These are phyloP conservation scores for Alternaria consortialis DNA, from an alignment of 2,329 filamentous ascomycete genomes.

Conservation along the genomic window DNA sequence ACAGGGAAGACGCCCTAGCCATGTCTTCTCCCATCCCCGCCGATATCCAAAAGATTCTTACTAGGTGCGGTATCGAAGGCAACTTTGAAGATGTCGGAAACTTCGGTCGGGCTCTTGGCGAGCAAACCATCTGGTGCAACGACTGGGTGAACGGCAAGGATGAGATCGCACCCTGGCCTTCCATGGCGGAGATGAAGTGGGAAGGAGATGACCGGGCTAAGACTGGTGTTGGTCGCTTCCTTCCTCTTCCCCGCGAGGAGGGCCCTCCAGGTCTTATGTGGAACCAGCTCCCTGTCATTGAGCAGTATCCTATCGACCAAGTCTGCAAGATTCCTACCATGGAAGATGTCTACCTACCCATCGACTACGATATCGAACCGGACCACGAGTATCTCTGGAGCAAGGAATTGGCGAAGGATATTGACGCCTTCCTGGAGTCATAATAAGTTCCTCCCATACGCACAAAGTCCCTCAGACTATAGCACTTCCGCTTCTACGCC, in stretches of 20 bases:
- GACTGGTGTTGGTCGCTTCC: constrained; percentile 54
- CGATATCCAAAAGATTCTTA: constrained; percentile 21
- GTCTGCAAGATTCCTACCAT: constrained; percentile 47
- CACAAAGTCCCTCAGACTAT: neutral
- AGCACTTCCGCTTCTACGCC: neutral
- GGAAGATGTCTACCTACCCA: constrained; percentile 50
- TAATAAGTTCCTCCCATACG: constrained; percentile 5
- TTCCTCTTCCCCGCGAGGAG: constrained; percentile 54
- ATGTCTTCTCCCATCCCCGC: constrained; percentile 15
- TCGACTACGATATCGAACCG: constrained; percentile 47
- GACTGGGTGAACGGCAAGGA: constrained; percentile 46
- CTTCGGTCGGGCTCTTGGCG: constrained; percentile 45
- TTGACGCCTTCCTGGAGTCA: constrained; percentile 35
- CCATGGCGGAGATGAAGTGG: constrained; percentile 55
- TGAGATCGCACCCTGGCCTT: constrained; percentile 54
- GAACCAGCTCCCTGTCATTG: constrained; percentile 52
- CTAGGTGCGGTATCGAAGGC: constrained; percentile 27
- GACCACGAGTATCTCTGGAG: constrained; percentile 39
- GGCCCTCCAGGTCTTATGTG: constrained; percentile 54
- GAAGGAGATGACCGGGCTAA: constrained; percentile 59
- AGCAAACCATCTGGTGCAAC: constrained; percentile 53
- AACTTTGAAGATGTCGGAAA: constrained; percentile 37
- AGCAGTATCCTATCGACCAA: constrained; percentile 53
- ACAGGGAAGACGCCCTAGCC: constrained; percentile 19
- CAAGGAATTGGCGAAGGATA: constrained; percentile 37